phyloP scores from a whole-genome alignment of 495 filamentous ascomycete species.

The Durotheca rogersii region DNA sequence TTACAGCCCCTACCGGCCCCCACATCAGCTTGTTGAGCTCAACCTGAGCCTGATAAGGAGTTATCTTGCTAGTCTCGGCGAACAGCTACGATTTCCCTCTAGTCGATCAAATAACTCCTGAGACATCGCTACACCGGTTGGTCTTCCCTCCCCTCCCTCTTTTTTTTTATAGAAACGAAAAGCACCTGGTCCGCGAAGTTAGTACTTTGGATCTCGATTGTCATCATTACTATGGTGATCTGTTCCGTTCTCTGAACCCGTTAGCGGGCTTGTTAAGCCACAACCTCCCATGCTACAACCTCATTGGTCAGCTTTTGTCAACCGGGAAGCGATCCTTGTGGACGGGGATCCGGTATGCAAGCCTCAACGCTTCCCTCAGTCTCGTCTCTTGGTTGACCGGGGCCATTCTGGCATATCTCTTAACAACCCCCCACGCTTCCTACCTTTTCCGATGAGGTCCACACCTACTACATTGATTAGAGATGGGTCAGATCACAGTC shows the following conservation, averaged over 20 bases:
- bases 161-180: too few species aligned
- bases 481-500: constrained; percentile 19
- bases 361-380: constrained; percentile 1
- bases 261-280: too few species aligned
- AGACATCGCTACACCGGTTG: constrained; percentile 32
- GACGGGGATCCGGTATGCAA: constrained; percentile 20
- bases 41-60: constrained; percentile 22
- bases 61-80: constrained; percentile 28
- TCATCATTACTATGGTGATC: too few species aligned
- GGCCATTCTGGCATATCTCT: too few species aligned
- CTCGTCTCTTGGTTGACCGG: neutral
- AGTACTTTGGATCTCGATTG: too few species aligned
- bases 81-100: too few species aligned
- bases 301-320: constrained; percentile 13
- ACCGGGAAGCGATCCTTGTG: constrained; percentile 2
- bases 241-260: constrained; percentile 18
- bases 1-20: too few species aligned
- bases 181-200: neutral
- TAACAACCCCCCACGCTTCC: constrained; percentile 14
- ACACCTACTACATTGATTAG: constrained; percentile 16
- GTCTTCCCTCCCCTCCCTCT: constrained; percentile 20
- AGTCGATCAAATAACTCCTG: too few species aligned
- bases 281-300: constrained; percentile 22
- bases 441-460: constrained; percentile 30
- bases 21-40: constrained; percentile 33